Conservation (phyloP, 306 rosid species). For the Hylodesmum podocarpum region DNA sequence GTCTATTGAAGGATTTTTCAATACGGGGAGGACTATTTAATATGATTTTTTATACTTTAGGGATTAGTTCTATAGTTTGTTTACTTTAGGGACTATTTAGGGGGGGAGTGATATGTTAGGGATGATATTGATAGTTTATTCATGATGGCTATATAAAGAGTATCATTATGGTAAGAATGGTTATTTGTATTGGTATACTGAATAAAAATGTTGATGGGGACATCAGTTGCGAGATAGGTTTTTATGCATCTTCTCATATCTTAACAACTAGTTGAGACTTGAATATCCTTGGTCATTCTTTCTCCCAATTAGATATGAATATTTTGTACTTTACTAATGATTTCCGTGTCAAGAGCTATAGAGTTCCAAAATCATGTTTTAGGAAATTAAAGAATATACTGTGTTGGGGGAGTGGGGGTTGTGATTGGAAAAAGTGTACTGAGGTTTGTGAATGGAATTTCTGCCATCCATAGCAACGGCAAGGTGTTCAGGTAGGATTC, state of each 20-base stretch:
- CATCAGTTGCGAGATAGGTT: not conserved
- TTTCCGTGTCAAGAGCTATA: not conserved
- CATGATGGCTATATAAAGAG: not conserved
- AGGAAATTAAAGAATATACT: not conserved
- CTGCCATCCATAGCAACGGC: not conserved
- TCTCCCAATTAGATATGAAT: not conserved
- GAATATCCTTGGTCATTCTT: not conserved
- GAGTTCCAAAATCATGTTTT: not conserved
- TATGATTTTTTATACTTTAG: no score
- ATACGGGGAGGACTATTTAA: no score
- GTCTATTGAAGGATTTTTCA: no score
- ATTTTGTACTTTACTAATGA: not conserved
- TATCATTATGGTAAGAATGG: constrained; percentile 1
- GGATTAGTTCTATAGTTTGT: no score
- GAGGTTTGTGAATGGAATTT: not conserved
- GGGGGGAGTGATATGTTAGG: no score
- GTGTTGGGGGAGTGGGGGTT: not conserved
- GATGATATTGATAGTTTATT: no score
- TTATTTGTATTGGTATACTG: not conserved
- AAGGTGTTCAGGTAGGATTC: not conserved
- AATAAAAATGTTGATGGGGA: not conserved
- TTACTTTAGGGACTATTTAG: no score
- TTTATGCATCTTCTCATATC: not conserved
- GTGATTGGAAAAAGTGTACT: not conserved
- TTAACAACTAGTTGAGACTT: not conserved